Evolutionary conservation across 345 rosid genomes (phyloP).

Genomic region (Erysimum cheiranthoides): DNA sequence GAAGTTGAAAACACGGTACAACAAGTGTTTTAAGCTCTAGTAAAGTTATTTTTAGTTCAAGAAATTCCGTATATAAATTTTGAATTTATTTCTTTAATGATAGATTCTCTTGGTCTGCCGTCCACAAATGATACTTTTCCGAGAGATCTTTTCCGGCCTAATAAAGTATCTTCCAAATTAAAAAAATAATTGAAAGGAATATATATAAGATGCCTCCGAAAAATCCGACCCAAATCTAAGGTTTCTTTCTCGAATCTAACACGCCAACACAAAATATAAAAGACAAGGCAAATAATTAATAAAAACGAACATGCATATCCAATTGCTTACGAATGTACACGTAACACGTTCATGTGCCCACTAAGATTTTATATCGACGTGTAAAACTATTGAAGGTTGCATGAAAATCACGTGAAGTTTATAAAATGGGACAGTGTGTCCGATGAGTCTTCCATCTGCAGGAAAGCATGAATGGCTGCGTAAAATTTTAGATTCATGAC

Average conservation of each 20-base stretch:
- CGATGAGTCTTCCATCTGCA: conserved; percentile 17
- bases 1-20: not conserved
- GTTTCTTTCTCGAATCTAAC: conserved; percentile 29
- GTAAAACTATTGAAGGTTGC: conserved; percentile 6
- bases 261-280: conserved; percentile 16
- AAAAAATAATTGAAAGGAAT: not conserved
- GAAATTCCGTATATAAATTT: not conserved
- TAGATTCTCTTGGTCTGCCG: not conserved
- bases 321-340: conserved; percentile 36
- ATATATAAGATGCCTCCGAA: conserved; percentile 13
- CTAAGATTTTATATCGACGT: not conserved
- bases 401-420: conserved; percentile 42
- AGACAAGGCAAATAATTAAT: not conserved
- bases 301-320: conserved; percentile 37
- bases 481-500: not conserved
- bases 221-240: conserved; percentile 28
- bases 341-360: conserved; percentile 17
- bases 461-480: not conserved
- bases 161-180: conserved; percentile 8
- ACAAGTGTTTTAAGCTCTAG: not conserved
- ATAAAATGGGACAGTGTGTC: conserved; percentile 32
- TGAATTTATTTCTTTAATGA: not conserved
- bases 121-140: not conserved
- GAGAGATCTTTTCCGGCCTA: conserved; percentile 11
- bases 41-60: not conserved